These are phyloP conservation scores for Camellia oleifera DNA, from an alignment of 179 eudicot genomes.

Conservation along the genomic window DNA sequence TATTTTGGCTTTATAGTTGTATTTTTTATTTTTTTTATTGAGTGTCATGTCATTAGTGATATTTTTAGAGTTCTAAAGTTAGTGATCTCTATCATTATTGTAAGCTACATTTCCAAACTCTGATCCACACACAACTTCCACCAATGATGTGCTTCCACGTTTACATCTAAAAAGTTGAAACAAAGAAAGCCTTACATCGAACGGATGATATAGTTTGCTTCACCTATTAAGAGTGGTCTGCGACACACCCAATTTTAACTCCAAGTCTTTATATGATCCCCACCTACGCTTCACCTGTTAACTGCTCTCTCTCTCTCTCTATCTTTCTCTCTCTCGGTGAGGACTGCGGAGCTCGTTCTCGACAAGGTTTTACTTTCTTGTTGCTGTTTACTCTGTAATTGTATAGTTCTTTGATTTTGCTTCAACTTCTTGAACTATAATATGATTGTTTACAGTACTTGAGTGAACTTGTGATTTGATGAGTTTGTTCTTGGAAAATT, in stretches of 20 bases:
- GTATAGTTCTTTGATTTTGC: not conserved
- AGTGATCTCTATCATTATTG: no score
- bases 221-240: not conserved
- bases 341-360: not conserved
- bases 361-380: slow-evolving; percentile 12
- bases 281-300: slow-evolving; percentile 11
- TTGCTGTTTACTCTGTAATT: not conserved
- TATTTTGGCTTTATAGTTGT: no score
- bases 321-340: not conserved
- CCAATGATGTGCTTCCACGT: slow-evolving; percentile 15
- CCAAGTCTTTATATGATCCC: not conserved
- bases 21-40: no score
- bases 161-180: not conserved
- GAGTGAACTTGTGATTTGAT: not conserved
- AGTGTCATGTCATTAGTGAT: no score
- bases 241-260: slow-evolving; percentile 2
- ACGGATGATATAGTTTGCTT: not conserved
- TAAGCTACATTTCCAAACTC: no score
- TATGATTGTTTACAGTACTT: not conserved
- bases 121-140: no score
- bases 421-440: not conserved
- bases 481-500: not conserved
- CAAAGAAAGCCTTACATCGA: not conserved
- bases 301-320: slow-evolving; percentile 14
- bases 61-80: no score